Conservation (phyloP, 2,329 filamentous ascomycete genomes). For the Cladosporium sp. region DNA sequence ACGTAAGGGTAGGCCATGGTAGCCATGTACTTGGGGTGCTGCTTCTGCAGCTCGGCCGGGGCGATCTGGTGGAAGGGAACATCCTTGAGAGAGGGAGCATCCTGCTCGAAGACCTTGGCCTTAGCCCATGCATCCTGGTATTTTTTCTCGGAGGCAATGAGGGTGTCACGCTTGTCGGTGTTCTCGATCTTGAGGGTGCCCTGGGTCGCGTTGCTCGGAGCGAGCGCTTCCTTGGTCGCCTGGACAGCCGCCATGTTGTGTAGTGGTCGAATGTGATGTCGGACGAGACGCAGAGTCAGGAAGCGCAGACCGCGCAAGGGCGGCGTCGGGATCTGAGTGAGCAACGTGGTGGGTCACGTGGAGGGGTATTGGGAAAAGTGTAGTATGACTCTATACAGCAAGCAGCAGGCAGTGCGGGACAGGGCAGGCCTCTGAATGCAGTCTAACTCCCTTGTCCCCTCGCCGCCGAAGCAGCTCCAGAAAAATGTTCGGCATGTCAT, state of each 20-base stretch:
- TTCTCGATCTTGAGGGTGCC: conserved; percentile 68
- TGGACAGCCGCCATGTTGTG: conserved; percentile 49
- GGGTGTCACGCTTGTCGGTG: conserved; percentile 83
- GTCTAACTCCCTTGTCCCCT: neutral
- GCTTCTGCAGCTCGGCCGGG: conserved; percentile 71
- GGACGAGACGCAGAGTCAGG: conserved; percentile 9
- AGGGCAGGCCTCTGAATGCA: conserved; percentile 1
- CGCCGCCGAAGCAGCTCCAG: conserved; percentile 8
- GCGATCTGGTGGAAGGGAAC: conserved; percentile 73
- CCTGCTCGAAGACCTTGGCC: conserved; percentile 74
- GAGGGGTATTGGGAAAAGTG: conserved; percentile 15
- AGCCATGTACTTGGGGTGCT: conserved; percentile 89
- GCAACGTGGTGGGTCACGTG: conserved; percentile 33
- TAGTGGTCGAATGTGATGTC: conserved; percentile 1
- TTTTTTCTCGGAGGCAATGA: conserved; percentile 84
- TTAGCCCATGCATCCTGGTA: conserved; percentile 86
- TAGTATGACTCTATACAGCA: conserved; percentile 16
- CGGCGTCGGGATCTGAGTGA: conserved; percentile 24
- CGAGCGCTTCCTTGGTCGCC: conserved; percentile 55
- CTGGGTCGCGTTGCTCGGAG: conserved; percentile 55
- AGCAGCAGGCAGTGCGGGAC: neutral
- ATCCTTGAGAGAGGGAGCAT: conserved; percentile 79
- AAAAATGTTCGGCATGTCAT: conserved; percentile 10
- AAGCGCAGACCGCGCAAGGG: conserved; percentile 36
- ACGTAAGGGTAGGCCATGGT: conserved; percentile 77